phyloP scores from a whole-genome alignment of 306 rosid genomes.

The Myrica gale region DNA sequence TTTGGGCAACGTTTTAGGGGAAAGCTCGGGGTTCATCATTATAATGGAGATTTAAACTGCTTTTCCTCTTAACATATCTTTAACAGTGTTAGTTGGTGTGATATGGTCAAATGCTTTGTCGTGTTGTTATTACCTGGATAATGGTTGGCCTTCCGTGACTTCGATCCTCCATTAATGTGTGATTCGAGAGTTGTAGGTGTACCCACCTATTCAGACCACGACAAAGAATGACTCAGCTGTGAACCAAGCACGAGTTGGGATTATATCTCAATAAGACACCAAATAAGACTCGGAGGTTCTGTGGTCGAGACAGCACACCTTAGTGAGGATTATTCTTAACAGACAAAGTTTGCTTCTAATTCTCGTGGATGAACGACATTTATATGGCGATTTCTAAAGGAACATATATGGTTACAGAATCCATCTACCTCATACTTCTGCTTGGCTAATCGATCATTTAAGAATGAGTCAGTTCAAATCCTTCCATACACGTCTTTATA shows the following conservation, averaged over 20 bases:
- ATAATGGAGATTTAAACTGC: neutral
- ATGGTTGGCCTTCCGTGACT: neutral
- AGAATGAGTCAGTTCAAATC: conserved; percentile 13
- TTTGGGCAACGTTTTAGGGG: neutral
- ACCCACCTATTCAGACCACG: no score
- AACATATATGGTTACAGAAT: neutral
- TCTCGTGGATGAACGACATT: no score
- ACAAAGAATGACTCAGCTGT: neutral
- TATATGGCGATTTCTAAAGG: no score
- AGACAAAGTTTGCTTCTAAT: no score
- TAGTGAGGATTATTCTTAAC: neutral
- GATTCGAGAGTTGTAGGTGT: neutral
- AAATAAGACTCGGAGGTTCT: conserved; percentile 14
- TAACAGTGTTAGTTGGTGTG: neutral
- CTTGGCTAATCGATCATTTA: neutral
- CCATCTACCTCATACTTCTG: neutral
- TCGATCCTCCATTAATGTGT: neutral
- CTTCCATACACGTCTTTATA: neutral
- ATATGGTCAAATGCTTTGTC: neutral
- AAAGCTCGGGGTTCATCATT: neutral
- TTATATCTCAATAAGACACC: neutral
- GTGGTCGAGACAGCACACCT: conserved; percentile 3
- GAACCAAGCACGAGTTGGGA: neutral
- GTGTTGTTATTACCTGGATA: neutral
- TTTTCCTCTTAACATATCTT: neutral